A percentile compares a stretch with the other conserved stretches of the same genome.
Conservation (phyloP, 441 rosid species). For the Manihot esculenta region DNA sequence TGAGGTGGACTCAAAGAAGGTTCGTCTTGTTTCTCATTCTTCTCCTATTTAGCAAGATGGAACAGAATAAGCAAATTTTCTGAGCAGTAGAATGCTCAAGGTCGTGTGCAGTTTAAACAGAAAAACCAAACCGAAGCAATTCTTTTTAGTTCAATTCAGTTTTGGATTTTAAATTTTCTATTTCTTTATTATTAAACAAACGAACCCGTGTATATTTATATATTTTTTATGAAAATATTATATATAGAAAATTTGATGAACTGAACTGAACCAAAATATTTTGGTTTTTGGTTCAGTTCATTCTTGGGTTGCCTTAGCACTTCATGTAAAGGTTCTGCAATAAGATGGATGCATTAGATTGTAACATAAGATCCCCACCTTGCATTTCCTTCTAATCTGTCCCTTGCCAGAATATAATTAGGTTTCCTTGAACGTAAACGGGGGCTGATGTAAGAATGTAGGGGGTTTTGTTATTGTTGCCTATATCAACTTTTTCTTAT, state of each 20-base stretch:
- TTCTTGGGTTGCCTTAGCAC: neutral
- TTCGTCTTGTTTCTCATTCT: conserved; percentile 23
- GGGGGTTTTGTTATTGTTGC: neutral
- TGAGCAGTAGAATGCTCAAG: neutral
- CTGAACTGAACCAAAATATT: neutral
- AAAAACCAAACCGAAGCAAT: neutral
- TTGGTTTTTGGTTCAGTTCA: neutral
- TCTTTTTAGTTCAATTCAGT: neutral
- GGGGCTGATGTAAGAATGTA: neutral
- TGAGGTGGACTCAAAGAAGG: conserved; percentile 48
- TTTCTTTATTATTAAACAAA: too few relatives aligned
- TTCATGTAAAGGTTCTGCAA: neutral
- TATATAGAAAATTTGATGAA: too few relatives aligned
- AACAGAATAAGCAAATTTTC: neutral
- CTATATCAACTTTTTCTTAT: neutral
- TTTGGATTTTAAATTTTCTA: neutral
- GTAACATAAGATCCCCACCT: neutral
- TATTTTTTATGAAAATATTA: too few relatives aligned
- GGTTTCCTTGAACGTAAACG: neutral
- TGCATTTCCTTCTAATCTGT: neutral
- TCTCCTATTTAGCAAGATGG: neutral
- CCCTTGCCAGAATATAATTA: neutral
- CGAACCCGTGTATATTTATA: too few relatives aligned
- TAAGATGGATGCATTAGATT: neutral
- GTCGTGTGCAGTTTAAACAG: too few relatives aligned